Percentiles rank a stretch among this genome's conserved stretches.
These are phyloP conservation scores for Zostera marina DNA, from an alignment of 116 monocot genomes.

Conservation along the genomic window DNA sequence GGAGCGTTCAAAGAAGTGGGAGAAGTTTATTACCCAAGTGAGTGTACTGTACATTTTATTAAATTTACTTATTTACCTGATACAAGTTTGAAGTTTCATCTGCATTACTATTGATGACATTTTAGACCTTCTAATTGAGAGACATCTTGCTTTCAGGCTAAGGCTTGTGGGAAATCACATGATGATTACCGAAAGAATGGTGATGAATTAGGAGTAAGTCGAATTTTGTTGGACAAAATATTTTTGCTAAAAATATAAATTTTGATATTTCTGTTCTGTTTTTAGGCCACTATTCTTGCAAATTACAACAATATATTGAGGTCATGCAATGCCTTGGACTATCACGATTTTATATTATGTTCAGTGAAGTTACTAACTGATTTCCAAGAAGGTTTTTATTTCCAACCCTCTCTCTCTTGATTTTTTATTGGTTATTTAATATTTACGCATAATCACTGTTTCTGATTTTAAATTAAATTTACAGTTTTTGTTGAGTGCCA, in stretches of 20 bases:
- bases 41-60: not conserved
- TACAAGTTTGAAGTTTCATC: not conserved
- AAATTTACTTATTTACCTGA: not conserved
- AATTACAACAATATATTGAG: constrained; percentile 56
- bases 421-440: not conserved
- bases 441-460: not conserved
- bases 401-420: not conserved
- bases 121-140: not conserved
- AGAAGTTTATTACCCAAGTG: constrained; percentile 76
- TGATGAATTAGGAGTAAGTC: constrained; percentile 57
- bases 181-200: constrained; percentile 57
- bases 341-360: constrained; percentile 77
- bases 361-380: constrained; percentile 66
- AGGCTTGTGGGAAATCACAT: constrained; percentile 68
- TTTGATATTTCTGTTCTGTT: constrained; percentile 4
- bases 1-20: constrained; percentile 74
- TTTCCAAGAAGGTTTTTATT: constrained; percentile 56
- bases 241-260: not conserved
- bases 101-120: not conserved
- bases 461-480: constrained; percentile 1
- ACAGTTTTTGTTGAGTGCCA: constrained; percentile 54
- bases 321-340: constrained; percentile 87
- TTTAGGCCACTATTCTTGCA: constrained; percentile 61
- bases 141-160: constrained; percentile 44
- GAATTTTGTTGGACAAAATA: not conserved